These are phyloP conservation scores for Gracilaria caudata DNA, from an alignment of 23 red algal genomes.

Conservation along the genomic window DNA sequence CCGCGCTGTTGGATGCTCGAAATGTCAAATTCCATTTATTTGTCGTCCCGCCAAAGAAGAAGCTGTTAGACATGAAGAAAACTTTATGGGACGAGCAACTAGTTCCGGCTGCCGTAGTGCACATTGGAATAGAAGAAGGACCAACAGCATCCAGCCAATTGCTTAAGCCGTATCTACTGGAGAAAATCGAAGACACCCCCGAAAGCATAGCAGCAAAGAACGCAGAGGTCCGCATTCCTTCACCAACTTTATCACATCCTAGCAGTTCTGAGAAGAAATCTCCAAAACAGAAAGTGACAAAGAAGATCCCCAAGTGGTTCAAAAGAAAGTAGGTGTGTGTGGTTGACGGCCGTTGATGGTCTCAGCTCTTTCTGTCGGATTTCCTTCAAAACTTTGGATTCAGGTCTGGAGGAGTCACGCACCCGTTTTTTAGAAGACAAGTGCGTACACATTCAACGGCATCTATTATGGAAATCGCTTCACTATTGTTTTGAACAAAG, in stretches of 20 bases:
- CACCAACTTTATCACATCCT: not conserved
- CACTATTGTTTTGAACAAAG: conserved; percentile 89
- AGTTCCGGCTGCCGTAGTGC: conserved; percentile 58
- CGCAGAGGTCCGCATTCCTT: not conserved
- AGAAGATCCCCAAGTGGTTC: conserved; percentile 77
- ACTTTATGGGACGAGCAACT: conserved; percentile 67
- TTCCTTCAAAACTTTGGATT: conserved; percentile 32
- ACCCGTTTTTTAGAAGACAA: conserved; percentile 67
- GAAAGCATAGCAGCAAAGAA: conserved; percentile 14
- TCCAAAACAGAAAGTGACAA: not conserved
- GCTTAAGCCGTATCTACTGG: conserved; percentile 39
- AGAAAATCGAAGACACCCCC: conserved; percentile 45
- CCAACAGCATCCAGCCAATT: conserved; percentile 16
- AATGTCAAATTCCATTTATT: conserved; percentile 67
- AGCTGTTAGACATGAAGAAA: conserved; percentile 37
- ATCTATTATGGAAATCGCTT: conserved; percentile 85
- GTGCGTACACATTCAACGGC: conserved; percentile 71
- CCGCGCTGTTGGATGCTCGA: conserved; percentile 33
- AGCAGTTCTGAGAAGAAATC: not conserved
- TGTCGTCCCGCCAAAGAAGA: conserved; percentile 69
- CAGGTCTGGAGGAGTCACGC: conserved; percentile 51
- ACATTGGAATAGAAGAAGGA: conserved; percentile 56
- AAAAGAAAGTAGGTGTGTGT: conserved; percentile 3
- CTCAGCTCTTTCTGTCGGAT: not conserved
- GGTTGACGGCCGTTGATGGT: not conserved